Conservation (phyloP, 345 rosid genomes). For the Aethionema arabicum region DNA sequence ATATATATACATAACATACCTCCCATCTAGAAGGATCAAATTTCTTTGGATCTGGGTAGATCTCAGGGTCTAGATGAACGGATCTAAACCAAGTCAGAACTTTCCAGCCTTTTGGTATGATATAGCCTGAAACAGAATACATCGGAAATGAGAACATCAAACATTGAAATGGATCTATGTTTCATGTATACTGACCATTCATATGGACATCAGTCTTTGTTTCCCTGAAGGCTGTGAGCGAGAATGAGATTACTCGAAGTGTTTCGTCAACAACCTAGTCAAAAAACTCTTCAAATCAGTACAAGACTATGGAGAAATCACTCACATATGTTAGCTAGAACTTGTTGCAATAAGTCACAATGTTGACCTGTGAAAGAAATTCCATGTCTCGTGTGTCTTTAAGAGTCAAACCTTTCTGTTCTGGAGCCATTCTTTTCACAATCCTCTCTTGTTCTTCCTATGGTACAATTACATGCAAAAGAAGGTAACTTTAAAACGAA, state of each 20-base stretch:
- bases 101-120: conserved; percentile 89
- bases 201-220: conserved; percentile 58
- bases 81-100: conserved; percentile 76
- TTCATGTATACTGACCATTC: conserved; percentile 44
- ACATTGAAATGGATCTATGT: background rate
- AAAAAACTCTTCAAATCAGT: conserved; percentile 3
- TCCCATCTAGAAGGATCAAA: conserved; percentile 92
- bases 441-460: conserved; percentile 78
- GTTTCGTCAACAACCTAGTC: conserved; percentile 83
- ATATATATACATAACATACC: conserved; percentile 40
- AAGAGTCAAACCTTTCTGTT: conserved; percentile 54
- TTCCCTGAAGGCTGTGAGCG: conserved; percentile 75
- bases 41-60: conserved; percentile 59
- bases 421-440: conserved; percentile 38
- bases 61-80: conserved; percentile 64
- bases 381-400: conserved; percentile 75
- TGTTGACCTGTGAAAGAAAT: conserved; percentile 63
- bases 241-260: conserved; percentile 69
- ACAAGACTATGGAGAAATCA: background rate
- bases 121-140: conserved; percentile 50
- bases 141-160: background rate
- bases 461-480: conserved; percentile 4
- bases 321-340: background rate
- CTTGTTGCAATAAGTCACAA: conserved; percentile 2
- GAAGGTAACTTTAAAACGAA: background rate